Evolutionary conservation across 768 basidiomycete genomes (phyloP).

Genomic region (Candolleomyces aberdarensis): DNA sequence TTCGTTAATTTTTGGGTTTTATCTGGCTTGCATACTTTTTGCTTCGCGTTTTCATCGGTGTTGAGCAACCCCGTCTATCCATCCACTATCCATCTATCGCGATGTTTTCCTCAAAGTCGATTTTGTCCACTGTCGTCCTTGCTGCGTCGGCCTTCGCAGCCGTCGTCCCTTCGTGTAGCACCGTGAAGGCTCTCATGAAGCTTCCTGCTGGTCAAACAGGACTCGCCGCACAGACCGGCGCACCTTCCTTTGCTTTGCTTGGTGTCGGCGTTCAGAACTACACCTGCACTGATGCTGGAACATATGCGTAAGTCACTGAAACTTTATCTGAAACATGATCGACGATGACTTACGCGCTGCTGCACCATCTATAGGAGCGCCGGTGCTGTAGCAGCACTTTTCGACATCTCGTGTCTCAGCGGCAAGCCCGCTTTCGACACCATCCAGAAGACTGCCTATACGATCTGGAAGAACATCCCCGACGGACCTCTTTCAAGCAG

Average conservation of each 20-base stretch:
- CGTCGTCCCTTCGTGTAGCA: constrained; percentile 18
- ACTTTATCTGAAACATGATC: neutral
- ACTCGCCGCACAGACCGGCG: constrained; percentile 20
- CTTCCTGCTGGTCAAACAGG: constrained; percentile 28
- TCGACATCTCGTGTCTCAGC: constrained; percentile 50
- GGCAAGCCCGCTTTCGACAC: constrained; percentile 22
- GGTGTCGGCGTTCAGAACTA: constrained; percentile 56
- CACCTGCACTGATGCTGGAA: constrained; percentile 41
- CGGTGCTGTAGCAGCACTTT: constrained; percentile 51
- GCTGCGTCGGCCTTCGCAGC: constrained; percentile 16
- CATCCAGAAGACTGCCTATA: constrained; percentile 27
- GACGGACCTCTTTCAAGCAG: neutral
- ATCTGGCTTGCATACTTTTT: neutral
- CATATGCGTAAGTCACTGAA: constrained; percentile 37
- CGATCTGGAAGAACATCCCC: constrained; percentile 22
- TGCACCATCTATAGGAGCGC: constrained; percentile 29
- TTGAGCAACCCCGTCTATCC: neutral
- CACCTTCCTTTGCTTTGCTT: constrained; percentile 39
- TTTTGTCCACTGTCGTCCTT: constrained; percentile 15
- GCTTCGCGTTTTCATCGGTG: neutral
- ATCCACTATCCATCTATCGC: neutral
- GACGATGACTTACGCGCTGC: neutral
- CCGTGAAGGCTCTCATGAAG: constrained; percentile 22
- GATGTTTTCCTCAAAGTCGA: constrained; percentile 6
- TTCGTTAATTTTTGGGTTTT: neutral